Base-by-base conservation (phyloP, 768 basidiomycete species). In the Serendipita sp. region DNA sequence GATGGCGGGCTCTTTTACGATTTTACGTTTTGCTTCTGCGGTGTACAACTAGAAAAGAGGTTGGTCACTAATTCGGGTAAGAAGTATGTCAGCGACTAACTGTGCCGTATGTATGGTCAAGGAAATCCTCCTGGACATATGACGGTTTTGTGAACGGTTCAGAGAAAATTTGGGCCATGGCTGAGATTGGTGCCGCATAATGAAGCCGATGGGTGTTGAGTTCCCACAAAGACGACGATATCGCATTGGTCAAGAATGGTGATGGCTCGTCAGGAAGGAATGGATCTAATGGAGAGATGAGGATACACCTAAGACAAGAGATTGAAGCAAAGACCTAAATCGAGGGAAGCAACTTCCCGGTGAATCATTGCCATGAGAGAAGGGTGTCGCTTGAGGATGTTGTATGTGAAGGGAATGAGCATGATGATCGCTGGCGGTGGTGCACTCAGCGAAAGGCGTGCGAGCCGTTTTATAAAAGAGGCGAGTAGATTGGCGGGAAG, bases 291-390 rank as follows among this genome's bases (percentile, higher is more conserved):
- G 56, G 15, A 38, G 48, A 44, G 52, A 13, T 48, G 28, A 51
- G n/a, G 44, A 44, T 16, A 13, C 63, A 7, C 7, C 18, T 47
- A 10, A 15, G 54, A 38, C 28, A 13, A 11, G 52, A 51, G 16
- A 28, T 8, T 28, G 60, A 60, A 35, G 48, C 23, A 23, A 23
- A 38, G 38, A 69, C 68, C 70, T 34, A 2, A 44, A 45, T 70
- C 67, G 11, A 65, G 11, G 45, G 68, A 58, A 13, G 69, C 68
- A 2, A 68, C 44, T 3, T 71, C 72, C 16, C 86, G 82, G 73
- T 98, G 96, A 41, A 98, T 89, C 87, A 98, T 89, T 36, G 77
- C 76, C 94, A 97, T 96, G 67, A 93, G 80, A 0, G 85, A 83
- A 2, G 94, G 93, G 73, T 98, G 95, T 7, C 82, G 78, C 73